Percentiles rank a stretch among this genome's conserved stretches.
phyloP scores from a whole-genome alignment of 495 filamentous ascomycete genomes.

The Penicillium alfredii region DNA sequence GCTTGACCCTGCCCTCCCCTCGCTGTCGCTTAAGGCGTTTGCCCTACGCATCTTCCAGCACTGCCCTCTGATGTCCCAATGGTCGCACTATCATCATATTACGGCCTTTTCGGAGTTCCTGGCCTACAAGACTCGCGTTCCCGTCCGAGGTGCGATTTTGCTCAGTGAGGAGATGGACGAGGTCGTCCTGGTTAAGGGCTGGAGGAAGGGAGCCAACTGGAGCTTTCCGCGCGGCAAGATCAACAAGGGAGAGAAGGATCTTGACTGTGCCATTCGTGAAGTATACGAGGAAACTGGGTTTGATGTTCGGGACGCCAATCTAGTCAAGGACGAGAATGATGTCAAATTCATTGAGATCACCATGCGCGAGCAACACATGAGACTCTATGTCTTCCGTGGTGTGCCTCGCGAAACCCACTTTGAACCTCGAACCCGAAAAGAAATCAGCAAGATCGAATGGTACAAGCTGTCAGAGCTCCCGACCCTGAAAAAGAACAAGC shows the following conservation, averaged over 20 bases:
- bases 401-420: constrained; percentile 82
- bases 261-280: constrained; percentile 88
- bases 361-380: constrained; percentile 88
- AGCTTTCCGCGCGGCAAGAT: constrained; percentile 96
- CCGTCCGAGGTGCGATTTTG: constrained; percentile 88
- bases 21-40: constrained; percentile 75
- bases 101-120: constrained; percentile 85
- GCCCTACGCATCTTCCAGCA: constrained; percentile 84
- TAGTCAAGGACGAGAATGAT: constrained; percentile 60
- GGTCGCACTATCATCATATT: constrained; percentile 68
- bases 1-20: constrained; percentile 75
- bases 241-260: constrained; percentile 88
- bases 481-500: constrained; percentile 63
- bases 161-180: constrained; percentile 88
- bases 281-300: constrained; percentile 95
- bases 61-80: constrained; percentile 78
- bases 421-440: constrained; percentile 84
- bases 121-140: constrained; percentile 87
- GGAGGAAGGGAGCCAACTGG: constrained; percentile 95
- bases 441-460: constrained; percentile 95
- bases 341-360: constrained; percentile 77
- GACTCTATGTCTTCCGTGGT: constrained; percentile 82
- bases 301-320: constrained; percentile 64
- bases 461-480: constrained; percentile 84
- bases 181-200: constrained; percentile 87